These are phyloP conservation scores for Yarrowia osloensis DNA, from an alignment of 805 yeast species.

Conservation along the genomic window DNA sequence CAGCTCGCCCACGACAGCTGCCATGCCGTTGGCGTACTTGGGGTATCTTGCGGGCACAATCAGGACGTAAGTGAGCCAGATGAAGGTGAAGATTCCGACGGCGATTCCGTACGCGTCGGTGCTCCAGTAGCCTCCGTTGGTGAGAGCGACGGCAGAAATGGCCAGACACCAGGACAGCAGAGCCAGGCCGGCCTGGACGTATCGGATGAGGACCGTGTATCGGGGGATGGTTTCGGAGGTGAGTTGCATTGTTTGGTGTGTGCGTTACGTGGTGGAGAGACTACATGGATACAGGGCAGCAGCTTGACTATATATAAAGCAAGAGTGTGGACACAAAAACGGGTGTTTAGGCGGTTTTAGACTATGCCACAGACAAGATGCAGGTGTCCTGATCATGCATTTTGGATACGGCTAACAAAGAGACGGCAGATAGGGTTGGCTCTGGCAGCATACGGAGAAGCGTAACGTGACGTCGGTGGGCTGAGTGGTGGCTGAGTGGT, in stretches of 20 bases:
- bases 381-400: conserved; percentile 1
- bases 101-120: conserved; percentile 9
- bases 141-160: conserved; percentile 20
- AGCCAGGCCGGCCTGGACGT: conserved; percentile 16
- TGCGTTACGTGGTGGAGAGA: not conserved
- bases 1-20: conserved; percentile 10
- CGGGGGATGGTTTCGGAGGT: not conserved
- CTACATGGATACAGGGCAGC: not conserved
- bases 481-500: not conserved
- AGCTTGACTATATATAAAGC: not conserved
- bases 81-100: not conserved
- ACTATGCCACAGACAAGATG: not conserved
- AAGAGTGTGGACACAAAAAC: not conserved
- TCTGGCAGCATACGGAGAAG: not conserved
- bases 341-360: not conserved
- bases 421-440: not conserved
- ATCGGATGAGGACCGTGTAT: not conserved
- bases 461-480: conserved; percentile 4
- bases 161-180: conserved; percentile 22
- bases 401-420: conserved; percentile 15
- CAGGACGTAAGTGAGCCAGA: conserved; percentile 4
- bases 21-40: conserved; percentile 25
- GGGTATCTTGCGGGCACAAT: conserved; percentile 14
- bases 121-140: not conserved
- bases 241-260: not conserved